A percentile compares a stretch with the other conserved stretches of the same genome.
Conservation (phyloP, 176 grass and related monocot genomes). For the Carex cristatella region DNA sequence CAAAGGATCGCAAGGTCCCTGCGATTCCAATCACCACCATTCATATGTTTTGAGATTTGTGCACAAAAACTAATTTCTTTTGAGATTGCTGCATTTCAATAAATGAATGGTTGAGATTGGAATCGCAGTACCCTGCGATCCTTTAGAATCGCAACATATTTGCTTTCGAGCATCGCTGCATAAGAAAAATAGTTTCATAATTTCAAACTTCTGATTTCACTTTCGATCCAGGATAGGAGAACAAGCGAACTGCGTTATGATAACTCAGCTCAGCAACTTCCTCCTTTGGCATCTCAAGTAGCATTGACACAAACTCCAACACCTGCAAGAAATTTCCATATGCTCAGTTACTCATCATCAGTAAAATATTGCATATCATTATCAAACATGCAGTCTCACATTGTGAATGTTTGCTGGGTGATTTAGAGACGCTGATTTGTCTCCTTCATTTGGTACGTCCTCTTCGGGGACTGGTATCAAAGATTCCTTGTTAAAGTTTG, state of each 20-base stretch:
- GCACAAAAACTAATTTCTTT: too few relatives aligned
- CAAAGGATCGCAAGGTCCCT: too few relatives aligned
- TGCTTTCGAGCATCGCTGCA: too few relatives aligned
- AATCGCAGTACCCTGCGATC: too few relatives aligned
- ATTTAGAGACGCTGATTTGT: constrained; percentile 43
- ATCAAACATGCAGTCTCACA: constrained; percentile 43
- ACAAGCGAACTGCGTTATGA: constrained; percentile 64
- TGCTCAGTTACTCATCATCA: not conserved
- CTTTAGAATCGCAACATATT: too few relatives aligned
- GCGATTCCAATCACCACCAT: too few relatives aligned
- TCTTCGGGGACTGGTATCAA: constrained; percentile 31
- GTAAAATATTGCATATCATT: constrained; percentile 1
- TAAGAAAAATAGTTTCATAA: too few relatives aligned
- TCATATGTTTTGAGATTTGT: too few relatives aligned
- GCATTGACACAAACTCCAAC: constrained; percentile 49
- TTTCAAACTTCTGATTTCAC: constrained; percentile 26
- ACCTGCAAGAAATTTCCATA: constrained; percentile 34
- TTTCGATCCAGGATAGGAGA: constrained; percentile 89
- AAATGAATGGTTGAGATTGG: too few relatives aligned
- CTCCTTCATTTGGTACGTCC: constrained; percentile 22
- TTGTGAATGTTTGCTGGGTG: constrained; percentile 75
- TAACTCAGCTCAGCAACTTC: constrained; percentile 66
- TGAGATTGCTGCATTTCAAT: too few relatives aligned
- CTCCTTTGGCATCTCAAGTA: constrained; percentile 68
- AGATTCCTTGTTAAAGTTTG: constrained; percentile 47